Evolutionary conservation across 352 stramenopile species (phyloP), one percentile per base, ranked within the genome.

Genomic region (Albugo laibachii): DNA sequence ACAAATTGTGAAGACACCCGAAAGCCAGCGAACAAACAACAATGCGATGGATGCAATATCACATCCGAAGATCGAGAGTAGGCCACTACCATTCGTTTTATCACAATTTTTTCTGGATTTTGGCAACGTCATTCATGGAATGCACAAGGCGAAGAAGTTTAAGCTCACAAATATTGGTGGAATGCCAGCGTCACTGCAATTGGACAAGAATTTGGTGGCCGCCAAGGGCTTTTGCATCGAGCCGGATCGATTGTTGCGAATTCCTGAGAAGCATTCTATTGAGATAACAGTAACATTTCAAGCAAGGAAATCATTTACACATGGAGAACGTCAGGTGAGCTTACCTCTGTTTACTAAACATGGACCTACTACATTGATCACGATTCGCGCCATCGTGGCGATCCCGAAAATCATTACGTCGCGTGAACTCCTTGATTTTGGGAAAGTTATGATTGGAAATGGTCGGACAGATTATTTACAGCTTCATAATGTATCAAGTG

Each of bases 51-150:
- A 43, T 19, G 16, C 38, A 8, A 3, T 19, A 24, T 19, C 38
- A 8, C 16, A 43, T 8, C 16, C 16, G 16, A 24, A 19, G 38
- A 43, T 43, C 38, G 38, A 24, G 3, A 31, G 24, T 10, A 31
- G 24, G 24, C 24, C 24, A 8, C 24, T 79, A 5, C 57, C 66
- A 10, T 96, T 95, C 52, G 63, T 95, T 39, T 48, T 94, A 13
- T 92, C 80, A 2, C 68, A 86, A 47, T 95, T 96, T 52, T 69
- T 93, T 1, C 66, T 93, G 19, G 89, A 97, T 54, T 97, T 97
- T 56, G 89, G 88, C 0, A 91, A 96, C 52, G 82, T 97, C 44
- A 82, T 97, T 11, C 50, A 86, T 3, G 91, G 88, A 5, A 80
- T 81, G 8, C 87, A 91, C 49, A 86, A 86, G 50, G 87, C 94